Evolutionary conservation across 441 rosid species (phyloP), one percentile per base, ranked within the genome.

Genomic region (Omphalea diandra): DNA sequence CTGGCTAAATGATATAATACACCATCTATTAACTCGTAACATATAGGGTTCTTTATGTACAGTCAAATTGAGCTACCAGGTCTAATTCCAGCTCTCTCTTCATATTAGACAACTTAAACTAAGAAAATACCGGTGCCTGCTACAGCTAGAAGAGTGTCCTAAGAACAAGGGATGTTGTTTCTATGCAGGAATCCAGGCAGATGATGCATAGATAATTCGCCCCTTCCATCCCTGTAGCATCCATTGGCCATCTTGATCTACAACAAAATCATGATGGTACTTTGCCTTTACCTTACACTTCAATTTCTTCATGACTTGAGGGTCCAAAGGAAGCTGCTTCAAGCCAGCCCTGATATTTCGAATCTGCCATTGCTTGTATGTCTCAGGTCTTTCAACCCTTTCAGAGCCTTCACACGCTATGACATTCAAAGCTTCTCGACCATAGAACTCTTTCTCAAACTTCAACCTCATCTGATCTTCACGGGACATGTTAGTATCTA

Each of bases 211-310:
- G 2, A 90, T 33, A 75, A 88, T 88, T 47, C 97, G 82, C 18
- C 99, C 99, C 83, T 92, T 94, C 97, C 97, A 94, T 22, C 99
- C 99, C 65, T 91, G 99, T 72, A 94, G 79, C 84, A 92, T 70
- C 99, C 99, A 94, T 7, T 73, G 29, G 3, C 91, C 77, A 82
- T 94, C 97, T 79, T 77, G 79, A 77, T 87, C 86, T 38, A 87
- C 75, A 65, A 83, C 80, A 59, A 88, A 86, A 67, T 88, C 89
- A 6, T 68, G 50, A 60, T 77, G 79, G 79, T 85, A 85, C 22
- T 67, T 6, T 2, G 12, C 65, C 75, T 77, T 80, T 70, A 80
- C 67, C 72, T 74, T 81, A 38, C 69, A 26, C 72, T 73, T 86
- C 76, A 85, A 61, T 70, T 77, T 85, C 76, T 76, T 75, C 77